Evolutionary conservation across 2,329 filamentous ascomycete species (phyloP).

Genomic region (Sporothrix pallida): DNA sequence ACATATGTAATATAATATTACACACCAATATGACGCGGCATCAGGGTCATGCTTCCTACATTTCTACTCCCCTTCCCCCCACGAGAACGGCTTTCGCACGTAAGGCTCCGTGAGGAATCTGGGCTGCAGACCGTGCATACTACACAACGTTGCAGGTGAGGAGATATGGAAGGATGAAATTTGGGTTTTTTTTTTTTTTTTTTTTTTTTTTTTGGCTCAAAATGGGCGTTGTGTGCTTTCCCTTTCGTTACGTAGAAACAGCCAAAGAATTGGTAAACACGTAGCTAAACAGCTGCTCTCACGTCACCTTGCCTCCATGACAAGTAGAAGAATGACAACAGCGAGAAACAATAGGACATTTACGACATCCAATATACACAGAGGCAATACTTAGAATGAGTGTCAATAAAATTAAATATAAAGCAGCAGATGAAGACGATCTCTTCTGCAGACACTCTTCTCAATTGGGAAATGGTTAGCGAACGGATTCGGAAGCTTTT

Average conservation of each 20-base stretch:
- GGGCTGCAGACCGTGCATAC: background rate
- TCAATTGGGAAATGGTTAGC: constrained; percentile 46
- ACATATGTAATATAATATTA: constrained; percentile 11
- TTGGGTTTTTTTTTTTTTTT: background rate
- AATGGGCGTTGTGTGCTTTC: too few species aligned
- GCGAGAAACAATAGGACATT: background rate
- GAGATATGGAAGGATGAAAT: background rate
- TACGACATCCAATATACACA: background rate
- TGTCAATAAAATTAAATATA: too few species aligned
- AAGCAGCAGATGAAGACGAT: background rate
- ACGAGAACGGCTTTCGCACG: constrained; percentile 31
- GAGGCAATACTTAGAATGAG: too few species aligned
- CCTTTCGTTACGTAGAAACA: too few species aligned
- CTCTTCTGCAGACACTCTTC: constrained; percentile 30
- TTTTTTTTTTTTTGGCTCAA: background rate
- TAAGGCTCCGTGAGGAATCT: constrained; percentile 16
- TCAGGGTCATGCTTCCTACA: background rate
- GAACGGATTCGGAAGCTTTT: constrained; percentile 42
- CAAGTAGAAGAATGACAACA: background rate
- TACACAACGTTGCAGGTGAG: constrained; percentile 3
- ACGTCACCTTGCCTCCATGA: constrained; percentile 14
- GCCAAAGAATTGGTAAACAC: background rate
- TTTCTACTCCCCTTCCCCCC: background rate
- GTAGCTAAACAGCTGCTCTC: background rate
- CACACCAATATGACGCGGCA: background rate